Base-by-base conservation (phyloP, 2,329 filamentous ascomycete genomes). In the Trichoderma simmonsii region DNA sequence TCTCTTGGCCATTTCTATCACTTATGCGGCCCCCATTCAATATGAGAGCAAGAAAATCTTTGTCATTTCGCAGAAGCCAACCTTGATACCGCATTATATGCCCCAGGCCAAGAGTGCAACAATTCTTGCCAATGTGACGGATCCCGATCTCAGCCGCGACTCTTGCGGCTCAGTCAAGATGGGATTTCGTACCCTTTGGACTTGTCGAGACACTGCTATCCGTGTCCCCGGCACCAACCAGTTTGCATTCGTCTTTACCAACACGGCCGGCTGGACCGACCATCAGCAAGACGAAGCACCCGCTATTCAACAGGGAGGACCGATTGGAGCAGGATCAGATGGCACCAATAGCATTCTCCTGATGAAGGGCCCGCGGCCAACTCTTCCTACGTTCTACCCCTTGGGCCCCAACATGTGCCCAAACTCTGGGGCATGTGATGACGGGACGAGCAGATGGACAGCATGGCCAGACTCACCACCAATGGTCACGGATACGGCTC, bases 401-500 rank as follows among this genome's bases (percentile, higher is more conserved):
- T 60, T 73, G 14, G 48, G 63, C 18, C 15, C 57, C 57, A 57
- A 67, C 63, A 59, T 61, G 72, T 73, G 72, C 59, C 63, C 72
- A 28, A 32, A 48, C 8, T 67, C 59, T 26, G 74, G 74, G 7
- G 39, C 21, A 24, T 75, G 74, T 65, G 43, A 39, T 6, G 71
- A 75, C 36, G 67, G 67, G 48, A 15, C 51, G 5, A 69, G 57
- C 28, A 68, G 74, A n/a, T 75, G 72, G 70, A 70, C 68, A 12
- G 32, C 59, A 24, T 75, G 74, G 74, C 74, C 74, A 9, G 74
- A 75, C 51, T 71, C 73, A 24, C 74, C 74, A 28, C 74, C 74
- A 32, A 68, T 74, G 70, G 51, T 75, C 18, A 59, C 72, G 6
- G 39, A 68, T 9, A 73, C 65, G 4, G 28, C 71, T 18, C 36